Base-by-base conservation (phyloP, 2,329 filamentous ascomycete species). In the Blastomyces emzantsi region DNA sequence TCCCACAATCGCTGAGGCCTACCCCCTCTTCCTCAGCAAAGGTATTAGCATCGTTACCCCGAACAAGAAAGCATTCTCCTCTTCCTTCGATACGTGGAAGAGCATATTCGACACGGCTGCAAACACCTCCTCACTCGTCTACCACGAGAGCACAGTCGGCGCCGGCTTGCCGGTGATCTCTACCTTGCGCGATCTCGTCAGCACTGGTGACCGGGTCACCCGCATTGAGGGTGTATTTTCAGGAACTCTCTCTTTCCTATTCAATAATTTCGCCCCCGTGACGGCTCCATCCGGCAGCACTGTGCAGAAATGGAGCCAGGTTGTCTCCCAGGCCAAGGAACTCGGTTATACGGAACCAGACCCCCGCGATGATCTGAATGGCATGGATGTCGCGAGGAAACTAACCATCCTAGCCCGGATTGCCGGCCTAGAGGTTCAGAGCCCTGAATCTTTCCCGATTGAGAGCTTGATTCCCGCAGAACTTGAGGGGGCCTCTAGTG, bases 11-110 rank as follows among this genome's bases (percentile, higher is more conserved):
- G 94, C 93, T 59, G 85, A 90, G 66, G 79, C 85, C 39, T 99
- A 99, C 77, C 92, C 94, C 0, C 76, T 83, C 57, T 90, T 96
- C 76, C 81, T 99, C 66, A 83, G 85, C 71, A 85, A 86, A 67
- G 93, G 92, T 15, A 87, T 99, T 76, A 93, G 87, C 76, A 86
- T 99, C 70, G 90, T 97, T 36, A 99, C 94, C 0, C 92, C 94
- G 54, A 99, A 97, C 83, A 99, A 99, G 82, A 99, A 99, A 79
- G 93, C 90, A 17, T 99, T 99, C 78, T 95, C 91, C 0, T 87
- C 89, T 64, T 86, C 85, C 56, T 87, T 90, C 71, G 81, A 86
- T 69, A 81, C 96, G 63, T 99, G 93, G 92, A 84, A 90, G 72
- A 85, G 89, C 67, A 97, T 99, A 73, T 95, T 96, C 76, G 78